Conservation (phyloP, 1,139 yeast species). For the Pichia sp. region DNA sequence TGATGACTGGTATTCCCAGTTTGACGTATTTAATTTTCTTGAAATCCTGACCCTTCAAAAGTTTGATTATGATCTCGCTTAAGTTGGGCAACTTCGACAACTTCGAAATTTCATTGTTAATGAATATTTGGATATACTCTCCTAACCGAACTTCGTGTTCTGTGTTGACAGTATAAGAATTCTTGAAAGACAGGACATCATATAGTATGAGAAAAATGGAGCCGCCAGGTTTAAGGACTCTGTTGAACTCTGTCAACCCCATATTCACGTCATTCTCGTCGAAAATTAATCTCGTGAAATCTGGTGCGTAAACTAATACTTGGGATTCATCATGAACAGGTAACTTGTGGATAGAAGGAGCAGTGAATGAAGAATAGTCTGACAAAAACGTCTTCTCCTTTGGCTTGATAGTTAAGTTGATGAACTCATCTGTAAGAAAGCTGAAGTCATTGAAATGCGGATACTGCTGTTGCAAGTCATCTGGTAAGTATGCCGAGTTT, state of each 20-base stretch:
- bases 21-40: slow-evolving; percentile 25
- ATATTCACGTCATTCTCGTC: slow-evolving; percentile 17
- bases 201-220: slow-evolving; percentile 21
- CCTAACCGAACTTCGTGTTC: slow-evolving; percentile 7
- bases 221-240: slow-evolving; percentile 30
- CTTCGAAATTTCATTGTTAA: slow-evolving; percentile 13
- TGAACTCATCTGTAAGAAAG: slow-evolving; percentile 21
- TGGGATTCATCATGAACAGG: slow-evolving; percentile 28
- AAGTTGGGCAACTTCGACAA: slow-evolving; percentile 18
- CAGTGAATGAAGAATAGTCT: slow-evolving; percentile 30
- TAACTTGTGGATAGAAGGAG: slow-evolving; percentile 21
- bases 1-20: slow-evolving; percentile 27
- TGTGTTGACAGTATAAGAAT: neutral
- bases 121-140: slow-evolving; percentile 16
- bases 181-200: slow-evolving; percentile 6
- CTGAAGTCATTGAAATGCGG: slow-evolving; percentile 24
- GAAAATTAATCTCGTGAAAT: slow-evolving; percentile 21
- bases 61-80: slow-evolving; percentile 21
- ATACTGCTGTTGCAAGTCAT: slow-evolving; percentile 15
- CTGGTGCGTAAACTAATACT: slow-evolving; percentile 26
- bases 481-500: slow-evolving; percentile 23
- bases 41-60: slow-evolving; percentile 25
- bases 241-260: slow-evolving; percentile 25
- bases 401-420: slow-evolving; percentile 17
- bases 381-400: slow-evolving; percentile 25